Evolutionary conservation across 2,329 filamentous ascomycete genomes (phyloP).

Genomic region (Clarireedia monteithiana): DNA sequence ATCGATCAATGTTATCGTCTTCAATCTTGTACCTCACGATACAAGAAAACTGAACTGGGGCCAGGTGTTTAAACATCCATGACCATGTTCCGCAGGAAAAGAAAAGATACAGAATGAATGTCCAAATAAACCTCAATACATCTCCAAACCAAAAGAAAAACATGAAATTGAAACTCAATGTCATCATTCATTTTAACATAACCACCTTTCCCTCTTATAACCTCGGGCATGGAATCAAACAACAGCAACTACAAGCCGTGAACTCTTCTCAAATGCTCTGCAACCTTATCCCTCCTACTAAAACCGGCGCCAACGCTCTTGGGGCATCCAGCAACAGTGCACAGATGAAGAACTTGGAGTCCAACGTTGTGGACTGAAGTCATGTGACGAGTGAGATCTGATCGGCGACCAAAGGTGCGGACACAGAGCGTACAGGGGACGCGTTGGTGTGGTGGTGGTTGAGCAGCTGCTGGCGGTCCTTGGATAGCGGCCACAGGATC

Average conservation of each 20-base stretch:
- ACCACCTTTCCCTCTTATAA: not conserved
- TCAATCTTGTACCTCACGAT: too few relatives aligned
- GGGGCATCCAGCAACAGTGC: constrained; percentile 7
- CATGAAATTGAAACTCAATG: too few relatives aligned
- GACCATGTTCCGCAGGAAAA: too few relatives aligned
- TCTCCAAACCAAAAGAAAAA: too few relatives aligned
- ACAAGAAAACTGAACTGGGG: too few relatives aligned
- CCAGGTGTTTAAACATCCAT: too few relatives aligned
- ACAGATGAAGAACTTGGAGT: not conserved
- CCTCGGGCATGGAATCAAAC: not conserved
- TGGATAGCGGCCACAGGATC: not conserved
- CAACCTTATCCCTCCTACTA: constrained; percentile 11
- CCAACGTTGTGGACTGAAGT: not conserved
- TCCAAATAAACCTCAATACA: too few relatives aligned
- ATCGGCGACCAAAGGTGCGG: constrained; percentile 5
- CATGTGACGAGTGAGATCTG: constrained; percentile 5
- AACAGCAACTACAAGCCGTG: constrained; percentile 1
- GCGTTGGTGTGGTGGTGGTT: not conserved
- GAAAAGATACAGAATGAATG: too few relatives aligned
- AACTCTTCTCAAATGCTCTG: constrained; percentile 12
- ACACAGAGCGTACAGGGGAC: not conserved
- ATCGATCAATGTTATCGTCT: too few relatives aligned
- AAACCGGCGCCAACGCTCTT: constrained; percentile 8
- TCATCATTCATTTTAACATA: not conserved
- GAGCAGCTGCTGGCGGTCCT: not conserved